phyloP scores from a whole-genome alignment of 2,329 filamentous ascomycete species.

The Rhexocercosporidium sp. region DNA sequence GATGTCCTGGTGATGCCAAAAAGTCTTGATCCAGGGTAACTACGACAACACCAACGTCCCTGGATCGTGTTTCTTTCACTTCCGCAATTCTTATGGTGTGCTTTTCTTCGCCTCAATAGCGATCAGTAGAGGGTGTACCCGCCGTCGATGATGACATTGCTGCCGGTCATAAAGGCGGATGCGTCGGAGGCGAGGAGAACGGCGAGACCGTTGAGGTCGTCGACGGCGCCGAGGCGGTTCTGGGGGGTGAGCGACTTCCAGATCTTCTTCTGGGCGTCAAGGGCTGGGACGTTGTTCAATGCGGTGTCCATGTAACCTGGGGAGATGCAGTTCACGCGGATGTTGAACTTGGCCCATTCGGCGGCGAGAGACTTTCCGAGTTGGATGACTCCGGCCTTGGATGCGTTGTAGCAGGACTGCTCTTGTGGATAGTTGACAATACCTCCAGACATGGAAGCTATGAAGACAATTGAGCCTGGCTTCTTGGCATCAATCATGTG shows the following conservation, averaged over 20 bases:
- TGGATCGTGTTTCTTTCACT: slow-evolving; percentile 10
- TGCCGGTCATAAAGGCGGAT: slow-evolving; percentile 77
- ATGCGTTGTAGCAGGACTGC: slow-evolving; percentile 83
- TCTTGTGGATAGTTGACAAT: slow-evolving; percentile 88
- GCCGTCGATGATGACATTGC: slow-evolving; percentile 55
- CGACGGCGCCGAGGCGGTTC: slow-evolving; percentile 72
- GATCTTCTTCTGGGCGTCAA: slow-evolving; percentile 82
- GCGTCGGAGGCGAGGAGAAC: slow-evolving; percentile 78
- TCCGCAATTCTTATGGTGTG: slow-evolving; percentile 10
- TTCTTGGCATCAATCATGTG: slow-evolving; percentile 75
- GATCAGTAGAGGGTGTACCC: slow-evolving; percentile 42
- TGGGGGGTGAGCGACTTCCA: slow-evolving; percentile 78
- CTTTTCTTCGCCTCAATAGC: slow-evolving; percentile 9
- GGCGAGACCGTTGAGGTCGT: slow-evolving; percentile 79
- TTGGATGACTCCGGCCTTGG: slow-evolving; percentile 80
- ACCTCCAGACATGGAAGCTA: slow-evolving; percentile 81
- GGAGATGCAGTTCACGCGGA: slow-evolving; percentile 84
- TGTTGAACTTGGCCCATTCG: slow-evolving; percentile 82
- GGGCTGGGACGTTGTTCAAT: slow-evolving; percentile 76
- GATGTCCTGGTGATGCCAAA: background rate
- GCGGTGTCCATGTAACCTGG: slow-evolving; percentile 86
- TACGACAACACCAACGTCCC: background rate
- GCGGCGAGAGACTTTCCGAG: slow-evolving; percentile 81
- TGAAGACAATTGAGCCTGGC: slow-evolving; percentile 75
- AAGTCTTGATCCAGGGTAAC: background rate